Conservation (phyloP, 257 asterid genomes). For the Rauvolfia tetraphylla region DNA sequence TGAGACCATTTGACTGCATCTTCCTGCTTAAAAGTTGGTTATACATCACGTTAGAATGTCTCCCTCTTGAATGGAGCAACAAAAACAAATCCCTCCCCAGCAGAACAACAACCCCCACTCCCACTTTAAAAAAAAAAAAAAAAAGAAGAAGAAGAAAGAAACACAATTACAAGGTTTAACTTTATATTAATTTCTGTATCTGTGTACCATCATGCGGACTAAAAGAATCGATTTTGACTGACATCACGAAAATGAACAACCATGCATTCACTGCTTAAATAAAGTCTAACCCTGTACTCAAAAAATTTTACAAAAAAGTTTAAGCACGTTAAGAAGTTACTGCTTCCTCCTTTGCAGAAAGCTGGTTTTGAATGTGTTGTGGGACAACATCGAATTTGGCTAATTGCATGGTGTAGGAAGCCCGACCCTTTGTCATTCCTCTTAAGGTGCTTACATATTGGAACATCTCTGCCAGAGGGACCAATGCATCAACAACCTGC, state of each 20-base stretch:
- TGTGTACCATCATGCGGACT: background rate
- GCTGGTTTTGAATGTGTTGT: slow-evolving; percentile 88
- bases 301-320: background rate
- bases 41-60: too few relatives aligned
- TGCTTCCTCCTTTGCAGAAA: slow-evolving; percentile 70
- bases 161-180: too few relatives aligned
- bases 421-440: slow-evolving; percentile 96
- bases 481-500: slow-evolving; percentile 90
- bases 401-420: slow-evolving; percentile 92
- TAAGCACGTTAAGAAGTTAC: slow-evolving; percentile 50
- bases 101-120: background rate
- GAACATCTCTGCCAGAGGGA: slow-evolving; percentile 98
- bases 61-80: background rate
- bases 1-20: too few relatives aligned
- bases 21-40: too few relatives aligned
- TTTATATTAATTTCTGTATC: background rate
- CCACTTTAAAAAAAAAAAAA: background rate
- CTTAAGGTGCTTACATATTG: slow-evolving; percentile 87
- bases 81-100: too few relatives aligned
- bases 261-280: background rate
- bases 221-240: background rate
- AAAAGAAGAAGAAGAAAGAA: background rate
- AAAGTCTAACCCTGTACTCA: too few relatives aligned
- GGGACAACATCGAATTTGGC: slow-evolving; percentile 97
- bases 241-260: background rate